These are phyloP conservation scores for Torulaspora pretoriensis DNA, from an alignment of 1,139 yeast species.

Conservation along the genomic window DNA sequence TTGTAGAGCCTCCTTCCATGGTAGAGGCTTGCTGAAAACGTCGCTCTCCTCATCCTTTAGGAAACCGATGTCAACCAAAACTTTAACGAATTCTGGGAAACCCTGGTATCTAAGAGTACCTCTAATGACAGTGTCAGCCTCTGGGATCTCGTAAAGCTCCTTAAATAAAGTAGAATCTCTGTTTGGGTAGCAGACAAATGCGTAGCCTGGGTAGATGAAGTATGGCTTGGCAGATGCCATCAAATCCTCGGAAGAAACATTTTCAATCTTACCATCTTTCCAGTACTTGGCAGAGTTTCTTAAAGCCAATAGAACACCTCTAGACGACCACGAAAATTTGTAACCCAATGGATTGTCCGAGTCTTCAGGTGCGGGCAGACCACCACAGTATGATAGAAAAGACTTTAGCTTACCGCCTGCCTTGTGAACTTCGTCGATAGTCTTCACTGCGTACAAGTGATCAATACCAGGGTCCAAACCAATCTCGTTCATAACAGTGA, in stretches of 20 bases:
- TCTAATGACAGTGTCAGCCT: conserved; percentile 93
- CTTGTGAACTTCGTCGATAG: conserved; percentile 93
- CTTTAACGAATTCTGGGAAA: conserved; percentile 96
- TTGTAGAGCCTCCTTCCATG: conserved; percentile 90
- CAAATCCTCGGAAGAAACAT: conserved; percentile 80
- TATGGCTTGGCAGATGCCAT: conserved; percentile 96
- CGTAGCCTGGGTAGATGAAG: conserved; percentile 92
- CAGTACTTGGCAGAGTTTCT: conserved; percentile 90
- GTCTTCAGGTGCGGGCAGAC: conserved; percentile 95
- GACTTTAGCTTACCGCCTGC: conserved; percentile 89
- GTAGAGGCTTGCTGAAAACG: conserved; percentile 51
- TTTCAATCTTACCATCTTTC: conserved; percentile 77
- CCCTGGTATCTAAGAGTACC: conserved; percentile 98
- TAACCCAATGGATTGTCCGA: conserved; percentile 98
- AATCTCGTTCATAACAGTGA: conserved; percentile 87
- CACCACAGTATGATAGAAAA: conserved; percentile 96
- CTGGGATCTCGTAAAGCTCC: conserved; percentile 90
- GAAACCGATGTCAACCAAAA: conserved; percentile 89
- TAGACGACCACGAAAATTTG: conserved; percentile 98
- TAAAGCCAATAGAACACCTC: conserved; percentile 94
- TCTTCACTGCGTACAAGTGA: conserved; percentile 96
- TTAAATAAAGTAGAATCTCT: conserved; percentile 94
- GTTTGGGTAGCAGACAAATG: conserved; percentile 94
- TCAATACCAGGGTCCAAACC: conserved; percentile 98
- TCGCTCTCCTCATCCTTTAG: conserved; percentile 69